Evolutionary conservation across 2,329 filamentous ascomycete species (phyloP).

Genomic region (Ophiocordyceps sinensis): DNA sequence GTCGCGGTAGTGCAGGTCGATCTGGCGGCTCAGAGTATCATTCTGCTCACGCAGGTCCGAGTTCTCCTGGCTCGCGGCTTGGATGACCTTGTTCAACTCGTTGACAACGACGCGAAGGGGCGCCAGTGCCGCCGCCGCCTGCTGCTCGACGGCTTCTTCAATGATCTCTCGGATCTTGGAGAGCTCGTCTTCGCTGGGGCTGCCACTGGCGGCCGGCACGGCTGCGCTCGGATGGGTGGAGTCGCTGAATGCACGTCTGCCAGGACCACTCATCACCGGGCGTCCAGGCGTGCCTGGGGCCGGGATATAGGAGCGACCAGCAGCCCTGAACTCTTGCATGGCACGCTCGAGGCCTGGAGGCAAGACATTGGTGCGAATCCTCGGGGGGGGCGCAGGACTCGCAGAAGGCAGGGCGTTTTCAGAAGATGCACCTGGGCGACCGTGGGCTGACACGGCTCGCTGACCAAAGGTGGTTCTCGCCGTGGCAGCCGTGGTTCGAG

Average conservation of each 20-base stretch:
- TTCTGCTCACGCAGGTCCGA: constrained; percentile 11
- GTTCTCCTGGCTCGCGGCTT: constrained; percentile 3
- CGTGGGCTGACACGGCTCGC: not conserved
- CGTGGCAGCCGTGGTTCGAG: not conserved
- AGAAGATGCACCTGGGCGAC: not conserved
- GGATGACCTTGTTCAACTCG: constrained; percentile 3
- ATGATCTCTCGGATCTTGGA: constrained; percentile 8
- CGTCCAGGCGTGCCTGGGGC: not conserved
- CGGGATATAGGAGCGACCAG: not conserved
- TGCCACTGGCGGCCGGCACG: not conserved
- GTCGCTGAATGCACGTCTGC: not conserved
- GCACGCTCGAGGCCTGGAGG: constrained; percentile 1
- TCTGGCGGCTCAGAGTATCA: constrained; percentile 10
- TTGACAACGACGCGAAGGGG: constrained; percentile 15
- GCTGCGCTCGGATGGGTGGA: not conserved
- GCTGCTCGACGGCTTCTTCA: constrained; percentile 16
- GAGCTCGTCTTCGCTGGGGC: not conserved
- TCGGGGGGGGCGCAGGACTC: not conserved
- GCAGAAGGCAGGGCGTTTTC: not conserved
- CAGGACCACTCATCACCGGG: not conserved
- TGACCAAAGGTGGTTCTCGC: not conserved
- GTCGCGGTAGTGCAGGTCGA: constrained; percentile 10
- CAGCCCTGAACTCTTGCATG: not conserved
- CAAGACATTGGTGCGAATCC: not conserved
- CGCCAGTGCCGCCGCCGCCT: constrained; percentile 14